Percentiles rank a stretch among this genome's conserved stretches.
Conservation (phyloP, 108 stramenopile species). For the Skeletonema menzelii region DNA sequence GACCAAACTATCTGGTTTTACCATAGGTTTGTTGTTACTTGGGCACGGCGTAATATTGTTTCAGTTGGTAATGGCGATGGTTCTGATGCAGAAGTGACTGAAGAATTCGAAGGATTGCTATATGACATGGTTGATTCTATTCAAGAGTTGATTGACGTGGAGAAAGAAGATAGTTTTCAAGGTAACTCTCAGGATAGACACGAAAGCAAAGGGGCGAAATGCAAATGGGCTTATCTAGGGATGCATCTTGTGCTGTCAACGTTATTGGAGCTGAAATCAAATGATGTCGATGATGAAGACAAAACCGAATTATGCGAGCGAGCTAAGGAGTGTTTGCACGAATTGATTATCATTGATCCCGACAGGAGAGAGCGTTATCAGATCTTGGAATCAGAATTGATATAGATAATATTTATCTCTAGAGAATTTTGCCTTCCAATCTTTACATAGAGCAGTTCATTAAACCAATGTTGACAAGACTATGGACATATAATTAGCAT, state of each 20-base stretch:
- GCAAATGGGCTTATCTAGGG: constrained; percentile 51
- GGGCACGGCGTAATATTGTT: constrained; percentile 15
- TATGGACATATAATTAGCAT: no score
- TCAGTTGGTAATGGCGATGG: background rate
- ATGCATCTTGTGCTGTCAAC: constrained; percentile 46
- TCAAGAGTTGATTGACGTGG: constrained; percentile 46
- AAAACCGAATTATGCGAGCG: constrained; percentile 15
- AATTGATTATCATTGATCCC: constrained; percentile 37
- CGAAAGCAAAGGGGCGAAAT: constrained; percentile 47
- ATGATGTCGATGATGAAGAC: background rate
- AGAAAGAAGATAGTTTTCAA: constrained; percentile 54
- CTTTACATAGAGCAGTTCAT: background rate
- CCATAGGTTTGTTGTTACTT: constrained; percentile 71
- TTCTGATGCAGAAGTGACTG: constrained; percentile 9
- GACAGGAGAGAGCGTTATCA: constrained; percentile 38
- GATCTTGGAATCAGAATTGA: constrained; percentile 17
- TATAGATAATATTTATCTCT: background rate
- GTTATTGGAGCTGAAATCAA: constrained; percentile 17
- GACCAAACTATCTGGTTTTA: constrained; percentile 99
- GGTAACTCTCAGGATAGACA: constrained; percentile 21
- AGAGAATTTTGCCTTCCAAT: background rate
- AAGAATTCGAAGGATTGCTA: constrained; percentile 32
- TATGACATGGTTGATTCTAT: constrained; percentile 45
- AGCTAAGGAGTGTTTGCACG: constrained; percentile 33
- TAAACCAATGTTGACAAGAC: no score